Base-by-base conservation (phyloP, 2,329 filamentous ascomycete species). In the Epichloe festucae region DNA sequence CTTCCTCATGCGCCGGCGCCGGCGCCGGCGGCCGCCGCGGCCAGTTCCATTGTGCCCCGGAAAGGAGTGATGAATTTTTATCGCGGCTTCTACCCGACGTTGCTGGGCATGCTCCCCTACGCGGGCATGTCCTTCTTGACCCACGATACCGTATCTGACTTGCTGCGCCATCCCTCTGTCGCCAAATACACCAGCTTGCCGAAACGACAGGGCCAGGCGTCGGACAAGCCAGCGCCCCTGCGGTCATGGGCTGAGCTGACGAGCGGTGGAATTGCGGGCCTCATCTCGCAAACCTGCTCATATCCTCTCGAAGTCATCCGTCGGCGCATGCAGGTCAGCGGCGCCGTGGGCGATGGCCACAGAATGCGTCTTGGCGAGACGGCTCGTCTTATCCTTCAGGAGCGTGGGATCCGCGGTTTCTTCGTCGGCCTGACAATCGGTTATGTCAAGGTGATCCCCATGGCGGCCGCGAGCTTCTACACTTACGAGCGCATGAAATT, bases 31-130 rank as follows among this genome's bases (percentile, higher is more conserved):
- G 68, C 70, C 2, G 63, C 73, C 5, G 60, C 68, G 4, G 65
- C 72, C 2, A 64, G 70, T 12, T 66, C 70, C 0, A 70, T 81
- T 1, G 73, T 65, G 3, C 84, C 87, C 0, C 75, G 73, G 27
- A 77, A 76, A 11, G 91, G 91, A 4, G 65, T 97, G 1, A 69
- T 81, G 52, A 98, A 98, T 67, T 98, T 98, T 67, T 98, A 96
- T 69, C 82, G 93, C 47, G 93, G 93, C 48, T 98, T 98, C 67
- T 81, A 82, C 0, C 87, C 91, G 0, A 97, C 93, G 0, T 69
- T 98, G 5, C 75, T 94, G 54, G 93, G 93, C 59, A 98, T 98
- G 91, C 73, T 98, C 1, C 93, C 93, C 0, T 98, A 98, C 63
- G 93, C 93, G 1, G 93, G 93, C 60, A 84, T 94, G 62, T 95